Evolutionary conservation across 2,329 filamentous ascomycete genomes (phyloP), one percentile per base, ranked within the genome.

Genomic region (Epichloe gansuensis): DNA sequence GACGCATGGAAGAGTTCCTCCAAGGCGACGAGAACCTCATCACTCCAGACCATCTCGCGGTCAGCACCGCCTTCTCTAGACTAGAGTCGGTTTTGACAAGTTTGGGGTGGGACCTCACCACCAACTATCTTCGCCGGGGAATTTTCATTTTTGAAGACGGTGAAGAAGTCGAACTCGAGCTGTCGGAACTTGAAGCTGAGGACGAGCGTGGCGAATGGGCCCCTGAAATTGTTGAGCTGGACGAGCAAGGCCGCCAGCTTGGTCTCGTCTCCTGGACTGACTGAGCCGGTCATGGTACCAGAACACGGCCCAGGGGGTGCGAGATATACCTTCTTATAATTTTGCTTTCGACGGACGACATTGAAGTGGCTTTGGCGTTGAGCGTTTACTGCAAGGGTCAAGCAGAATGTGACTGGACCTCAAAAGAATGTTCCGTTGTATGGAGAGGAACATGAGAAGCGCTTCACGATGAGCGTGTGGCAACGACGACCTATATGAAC

Each of bases 91-190:
- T 55, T 5, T 61, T 63, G 6, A 65, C 67, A 1, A 68, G 68
- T 4, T 65, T 82, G 2, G 77, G 73, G 4, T 83, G 80, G 81
- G 77, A 83, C 51, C 62, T 83, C 12, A 62, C 71, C 15, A 72
- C 68, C 7, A 70, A 76, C 53, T 77, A 76, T 56, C 60, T 77
- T 5, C 68, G 74, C 4, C 67, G 67, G 21, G 76, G 76, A 2
- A 72, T 67, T 51, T 62, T 75, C 28, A 76, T 73, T 66, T 67
- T 78, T 48, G 76, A 80, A 55, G 76, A 79, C 57, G 74, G 76
- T 28, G 71, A 79, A 62, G 60, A 74, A 55, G 68, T 77, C 0
- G 69, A 75, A 50, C 62, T 72, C 2, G 72, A 75, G 59, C 63
- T 76, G 50, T 66, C 68, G 2, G 76, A 80, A 46, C 69, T 79